Base-by-base conservation (phyloP, 306 rosid species). In the Pterocarpus santalinus region DNA sequence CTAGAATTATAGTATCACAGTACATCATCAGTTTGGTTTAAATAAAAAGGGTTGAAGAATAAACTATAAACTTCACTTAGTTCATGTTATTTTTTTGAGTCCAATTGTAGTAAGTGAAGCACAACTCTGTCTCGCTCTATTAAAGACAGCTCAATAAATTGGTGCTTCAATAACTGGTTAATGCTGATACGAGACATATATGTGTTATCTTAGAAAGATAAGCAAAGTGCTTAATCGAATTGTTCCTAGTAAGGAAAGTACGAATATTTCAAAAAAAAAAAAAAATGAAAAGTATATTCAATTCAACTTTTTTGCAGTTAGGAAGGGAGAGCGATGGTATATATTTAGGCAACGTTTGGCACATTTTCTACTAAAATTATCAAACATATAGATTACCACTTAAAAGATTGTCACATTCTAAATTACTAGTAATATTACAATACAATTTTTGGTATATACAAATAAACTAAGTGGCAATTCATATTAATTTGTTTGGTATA, bases 61-160 rank as follows among this genome's bases (percentile, higher is more conserved):
- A 73, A 78, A 34, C 30, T 17, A 16, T 51, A 61, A 30, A 63
- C 43, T 53, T 34, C 60, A 65, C 64, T 83, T 68, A 57, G 68
- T 69, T 80, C 57, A 41, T 34, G 47, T 68, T 52, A 53, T 65
- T 71, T 85, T 36, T 56, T 60, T 17, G 62, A 65, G 32, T 64
- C 73, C 35, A 30, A 56, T 41, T 44, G 5, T 10, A 76, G 9
- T 11, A 57, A 44, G 55, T 36, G 10, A 70, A 65, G 44, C 71
- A 62, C 69, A 51, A 43, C 22, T n/a, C 53, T 33, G n/a, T 55
- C 81, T 79, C 55, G 60, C 36, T 79, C 69, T 13, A 77, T 10
- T 38, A 51, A 4, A 9, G 28, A 5, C 60, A 43, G 8, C 41
- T 44, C 69, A 43, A 32, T 16, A 10, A 61, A 11, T 8, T 32